Evolutionary conservation across 192 early-diverging fungal species (phyloP).

Genomic region (Linnemannia schmuckeri): DNA sequence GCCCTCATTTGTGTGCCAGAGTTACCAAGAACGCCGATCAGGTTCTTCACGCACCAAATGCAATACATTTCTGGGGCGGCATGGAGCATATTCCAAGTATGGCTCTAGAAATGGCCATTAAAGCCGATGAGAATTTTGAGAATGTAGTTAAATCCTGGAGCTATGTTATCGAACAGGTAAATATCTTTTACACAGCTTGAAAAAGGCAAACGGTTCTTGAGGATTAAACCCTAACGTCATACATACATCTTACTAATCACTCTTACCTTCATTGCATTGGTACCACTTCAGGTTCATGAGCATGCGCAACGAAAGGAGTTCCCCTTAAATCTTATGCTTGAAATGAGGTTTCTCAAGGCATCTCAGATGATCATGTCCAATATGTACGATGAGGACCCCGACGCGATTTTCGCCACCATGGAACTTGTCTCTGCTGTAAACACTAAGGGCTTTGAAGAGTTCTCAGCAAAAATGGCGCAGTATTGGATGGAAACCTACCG

Average conservation of each 20-base stretch:
- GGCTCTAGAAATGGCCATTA: constrained; percentile 46
- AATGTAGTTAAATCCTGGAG: constrained; percentile 32
- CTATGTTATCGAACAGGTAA: constrained; percentile 9
- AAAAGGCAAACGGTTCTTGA: constrained; percentile 4
- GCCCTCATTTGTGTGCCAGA: not conserved
- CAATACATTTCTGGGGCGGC: constrained; percentile 38
- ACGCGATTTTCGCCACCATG: constrained; percentile 31
- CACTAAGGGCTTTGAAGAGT: constrained; percentile 37
- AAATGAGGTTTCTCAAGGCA: constrained; percentile 42
- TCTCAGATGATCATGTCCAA: constrained; percentile 28
- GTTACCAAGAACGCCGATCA: not conserved
- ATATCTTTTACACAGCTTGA: not conserved
- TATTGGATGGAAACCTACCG: constrained; percentile 50
- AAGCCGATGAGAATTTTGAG: constrained; percentile 35
- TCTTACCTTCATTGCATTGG: not conserved
- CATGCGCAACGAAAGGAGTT: constrained; percentile 24
- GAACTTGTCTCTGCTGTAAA: constrained; percentile 20
- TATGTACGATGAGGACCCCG: constrained; percentile 50
- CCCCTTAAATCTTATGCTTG: constrained; percentile 33
- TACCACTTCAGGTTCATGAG: constrained; percentile 28
- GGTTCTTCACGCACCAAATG: not conserved
- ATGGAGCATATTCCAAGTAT: constrained; percentile 33
- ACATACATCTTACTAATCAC: not conserved
- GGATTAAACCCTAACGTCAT: constrained; percentile 2
- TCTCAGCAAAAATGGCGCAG: constrained; percentile 27